A percentile compares a stretch with the other conserved stretches of the same genome.
Conservation (phyloP, 2,329 filamentous ascomycete species). For the Penicillium sp. region DNA sequence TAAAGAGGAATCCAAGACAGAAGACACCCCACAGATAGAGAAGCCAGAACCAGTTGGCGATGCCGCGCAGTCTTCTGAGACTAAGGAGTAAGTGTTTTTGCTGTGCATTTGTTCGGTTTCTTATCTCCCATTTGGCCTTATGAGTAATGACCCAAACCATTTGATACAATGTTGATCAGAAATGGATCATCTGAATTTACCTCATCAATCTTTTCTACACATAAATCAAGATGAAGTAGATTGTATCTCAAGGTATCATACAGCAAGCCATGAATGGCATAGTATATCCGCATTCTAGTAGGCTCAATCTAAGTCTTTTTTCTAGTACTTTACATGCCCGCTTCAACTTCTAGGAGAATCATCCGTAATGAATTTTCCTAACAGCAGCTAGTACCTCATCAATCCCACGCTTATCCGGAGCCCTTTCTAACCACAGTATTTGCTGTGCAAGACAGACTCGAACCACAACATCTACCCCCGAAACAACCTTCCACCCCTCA, state of each 20-base stretch:
- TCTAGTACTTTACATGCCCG: too few species aligned
- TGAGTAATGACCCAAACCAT: conserved; percentile 23
- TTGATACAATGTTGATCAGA: conserved; percentile 5
- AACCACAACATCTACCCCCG: not conserved
- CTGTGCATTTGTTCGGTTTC: conserved; percentile 2
- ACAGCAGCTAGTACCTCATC: not conserved
- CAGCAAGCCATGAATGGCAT: not conserved
- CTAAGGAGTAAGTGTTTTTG: conserved; percentile 8
- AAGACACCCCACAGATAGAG: conserved; percentile 6
- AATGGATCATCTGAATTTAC: not conserved
- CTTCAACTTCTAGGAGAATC: too few species aligned
- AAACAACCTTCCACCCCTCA: not conserved
- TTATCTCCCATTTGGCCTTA: conserved; percentile 18
- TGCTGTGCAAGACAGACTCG: not conserved
- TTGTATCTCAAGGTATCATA: not conserved
- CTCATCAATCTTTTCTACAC: not conserved
- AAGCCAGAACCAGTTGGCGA: conserved; percentile 3
- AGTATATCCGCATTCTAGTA: too few species aligned
- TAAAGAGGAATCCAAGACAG: conserved; percentile 15
- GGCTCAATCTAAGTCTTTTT: not conserved
- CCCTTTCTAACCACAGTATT: not conserved
- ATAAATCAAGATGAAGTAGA: not conserved
- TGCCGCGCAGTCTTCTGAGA: conserved; percentile 8
- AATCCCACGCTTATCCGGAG: not conserved
- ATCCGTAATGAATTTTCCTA: not conserved